Conservation (phyloP, 75 land plant genomes). For the Picea sitchensis region DNA sequence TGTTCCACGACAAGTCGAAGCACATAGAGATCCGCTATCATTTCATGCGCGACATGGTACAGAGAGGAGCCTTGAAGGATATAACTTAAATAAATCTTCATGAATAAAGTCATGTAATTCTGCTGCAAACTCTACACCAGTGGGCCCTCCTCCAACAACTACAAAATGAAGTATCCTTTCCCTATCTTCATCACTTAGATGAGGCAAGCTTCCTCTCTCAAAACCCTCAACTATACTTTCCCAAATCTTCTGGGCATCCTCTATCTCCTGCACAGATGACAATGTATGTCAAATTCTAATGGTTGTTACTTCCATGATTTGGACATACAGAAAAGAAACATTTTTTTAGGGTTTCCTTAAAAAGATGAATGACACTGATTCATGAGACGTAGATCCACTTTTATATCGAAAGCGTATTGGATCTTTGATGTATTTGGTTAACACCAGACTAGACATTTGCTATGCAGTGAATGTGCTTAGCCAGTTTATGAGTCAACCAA, state of each 20-base stretch:
- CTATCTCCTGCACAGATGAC: constrained; percentile 65
- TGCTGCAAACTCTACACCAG: constrained; percentile 95
- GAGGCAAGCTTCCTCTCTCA: constrained; percentile 78
- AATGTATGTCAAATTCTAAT: background rate
- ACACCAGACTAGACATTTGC: too few relatives aligned
- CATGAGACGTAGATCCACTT: too few relatives aligned
- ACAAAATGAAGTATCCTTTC: constrained; percentile 75
- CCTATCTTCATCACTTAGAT: constrained; percentile 69
- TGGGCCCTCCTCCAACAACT: constrained; percentile 94
- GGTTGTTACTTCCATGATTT: background rate
- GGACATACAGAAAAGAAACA: background rate
- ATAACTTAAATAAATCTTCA: constrained; percentile 72
- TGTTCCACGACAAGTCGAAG: too few relatives aligned
- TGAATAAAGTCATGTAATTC: constrained; percentile 84
- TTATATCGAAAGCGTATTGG: too few relatives aligned
- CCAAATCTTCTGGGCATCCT: constrained; percentile 88
- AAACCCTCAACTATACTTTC: constrained; percentile 82
- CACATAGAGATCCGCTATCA: too few relatives aligned
- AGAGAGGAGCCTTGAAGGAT: too few relatives aligned
- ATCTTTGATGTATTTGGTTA: too few relatives aligned
- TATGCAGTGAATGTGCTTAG: too few relatives aligned
- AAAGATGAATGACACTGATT: too few relatives aligned
- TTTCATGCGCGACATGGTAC: too few relatives aligned
- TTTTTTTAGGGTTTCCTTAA: background rate
- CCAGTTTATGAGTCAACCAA: too few relatives aligned